Evolutionary conservation across 768 basidiomycete species (phyloP).

Genomic region (Leucocoprinus sp.): DNA sequence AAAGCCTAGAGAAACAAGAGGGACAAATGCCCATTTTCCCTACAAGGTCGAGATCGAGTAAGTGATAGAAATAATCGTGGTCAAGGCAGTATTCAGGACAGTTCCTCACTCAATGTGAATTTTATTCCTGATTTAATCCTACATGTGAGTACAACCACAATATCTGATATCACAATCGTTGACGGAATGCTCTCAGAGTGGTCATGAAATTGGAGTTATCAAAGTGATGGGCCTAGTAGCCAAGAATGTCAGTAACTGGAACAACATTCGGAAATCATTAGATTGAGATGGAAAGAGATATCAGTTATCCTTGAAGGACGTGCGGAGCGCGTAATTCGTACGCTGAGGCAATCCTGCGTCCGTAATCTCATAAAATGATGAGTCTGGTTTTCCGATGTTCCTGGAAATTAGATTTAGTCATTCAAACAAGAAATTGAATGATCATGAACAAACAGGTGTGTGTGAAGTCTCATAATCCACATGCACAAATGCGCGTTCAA

Average conservation of each 20-base stretch:
- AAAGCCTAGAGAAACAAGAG: background rate
- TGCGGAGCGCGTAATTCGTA: background rate
- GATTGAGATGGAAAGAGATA: too few relatives aligned
- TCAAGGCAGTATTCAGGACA: too few relatives aligned
- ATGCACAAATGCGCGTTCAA: slow-evolving; percentile 91
- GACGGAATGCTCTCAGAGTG: slow-evolving; percentile 4
- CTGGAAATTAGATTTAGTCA: slow-evolving; percentile 18
- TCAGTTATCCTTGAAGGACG: too few relatives aligned
- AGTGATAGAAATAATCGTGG: too few relatives aligned
- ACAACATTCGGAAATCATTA: slow-evolving; percentile 1
- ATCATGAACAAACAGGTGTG: slow-evolving; percentile 30
- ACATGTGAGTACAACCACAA: background rate
- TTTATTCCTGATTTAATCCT: background rate
- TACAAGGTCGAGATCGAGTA: too few relatives aligned
- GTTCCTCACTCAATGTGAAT: background rate
- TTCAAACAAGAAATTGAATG: background rate
- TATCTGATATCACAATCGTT: background rate
- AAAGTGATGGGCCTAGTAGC: slow-evolving; percentile 1
- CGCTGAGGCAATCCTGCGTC: too few relatives aligned
- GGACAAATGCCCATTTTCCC: too few relatives aligned
- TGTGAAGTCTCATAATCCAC: slow-evolving; percentile 94
- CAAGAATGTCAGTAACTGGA: background rate
- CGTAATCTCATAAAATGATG: slow-evolving; percentile 9
- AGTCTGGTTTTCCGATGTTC: slow-evolving; percentile 41
- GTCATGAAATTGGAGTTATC: slow-evolving; percentile 5